These are phyloP conservation scores for Hericium erinaceus DNA, from an alignment of 768 basidiomycete species.

Conservation along the genomic window DNA sequence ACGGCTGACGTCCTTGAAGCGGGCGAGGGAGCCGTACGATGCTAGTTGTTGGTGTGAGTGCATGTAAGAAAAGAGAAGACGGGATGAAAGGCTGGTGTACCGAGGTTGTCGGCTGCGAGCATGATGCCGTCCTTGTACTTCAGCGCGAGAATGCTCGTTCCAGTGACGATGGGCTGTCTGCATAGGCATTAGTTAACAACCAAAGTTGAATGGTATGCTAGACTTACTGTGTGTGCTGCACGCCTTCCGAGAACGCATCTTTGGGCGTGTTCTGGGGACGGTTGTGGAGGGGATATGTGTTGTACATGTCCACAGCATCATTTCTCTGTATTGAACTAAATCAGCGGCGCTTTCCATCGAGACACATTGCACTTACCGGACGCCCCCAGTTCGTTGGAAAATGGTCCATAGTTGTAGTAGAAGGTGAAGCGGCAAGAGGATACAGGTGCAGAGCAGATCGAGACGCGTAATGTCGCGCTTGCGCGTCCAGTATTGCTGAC, in stretches of 20 bases:
- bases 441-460: background rate
- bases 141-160: constrained; percentile 91
- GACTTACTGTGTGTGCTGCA: constrained; percentile 74
- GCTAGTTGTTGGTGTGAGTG: constrained; percentile 35
- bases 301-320: constrained; percentile 66
- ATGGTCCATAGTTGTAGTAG: constrained; percentile 55
- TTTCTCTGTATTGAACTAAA: constrained; percentile 40
- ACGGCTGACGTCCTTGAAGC: constrained; percentile 91
- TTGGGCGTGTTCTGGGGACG: constrained; percentile 35
- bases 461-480: background rate
- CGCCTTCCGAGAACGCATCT: constrained; percentile 41
- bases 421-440: background rate
- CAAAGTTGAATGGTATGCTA: background rate
- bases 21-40: constrained; percentile 94
- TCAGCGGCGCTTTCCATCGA: background rate
- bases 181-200: background rate
- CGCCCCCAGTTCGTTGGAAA: constrained; percentile 76
- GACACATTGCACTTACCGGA: constrained; percentile 5
- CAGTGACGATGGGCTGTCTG: constrained; percentile 92
- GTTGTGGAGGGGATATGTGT: constrained; percentile 66
- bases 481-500: background rate
- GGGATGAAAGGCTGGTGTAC: constrained; percentile 31
- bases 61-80: background rate
- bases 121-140: constrained; percentile 96
- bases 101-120: constrained; percentile 97